phyloP scores from a whole-genome alignment of 495 filamentous ascomycete species.

The Aspergillus diversus region DNA sequence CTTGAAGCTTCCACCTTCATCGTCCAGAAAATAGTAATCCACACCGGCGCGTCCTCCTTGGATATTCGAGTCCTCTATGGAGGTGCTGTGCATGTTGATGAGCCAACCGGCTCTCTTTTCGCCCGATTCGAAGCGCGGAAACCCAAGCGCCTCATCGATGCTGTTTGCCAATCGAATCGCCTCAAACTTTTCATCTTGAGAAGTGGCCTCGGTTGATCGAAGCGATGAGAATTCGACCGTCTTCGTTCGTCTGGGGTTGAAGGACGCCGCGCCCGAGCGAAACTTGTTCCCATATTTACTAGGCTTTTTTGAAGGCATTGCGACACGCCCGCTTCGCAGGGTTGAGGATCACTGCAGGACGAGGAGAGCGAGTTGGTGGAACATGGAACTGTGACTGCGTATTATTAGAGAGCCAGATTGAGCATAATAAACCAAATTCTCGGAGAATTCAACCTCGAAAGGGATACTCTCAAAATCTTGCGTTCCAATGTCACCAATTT shows the following conservation, averaged over 20 bases:
- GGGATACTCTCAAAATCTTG: conserved; percentile 5
- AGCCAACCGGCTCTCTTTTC: conserved; percentile 89
- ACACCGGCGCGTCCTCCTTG: conserved; percentile 84
- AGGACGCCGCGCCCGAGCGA: conserved; percentile 52
- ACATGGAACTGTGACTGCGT: conserved; percentile 31
- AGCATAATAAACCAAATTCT: conserved; percentile 11
- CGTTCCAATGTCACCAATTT: conserved; percentile 32
- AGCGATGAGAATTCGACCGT: conserved; percentile 79
- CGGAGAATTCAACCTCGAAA: background rate
- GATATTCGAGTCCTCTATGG: conserved; percentile 80
- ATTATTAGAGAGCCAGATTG: conserved; percentile 3
- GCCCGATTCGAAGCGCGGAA: conserved; percentile 88
- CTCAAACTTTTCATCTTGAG: conserved; percentile 84
- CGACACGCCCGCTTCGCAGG: conserved; percentile 36
- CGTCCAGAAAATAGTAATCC: conserved; percentile 96
- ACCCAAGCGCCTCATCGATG: conserved; percentile 95
- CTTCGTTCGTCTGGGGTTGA: conserved; percentile 60
- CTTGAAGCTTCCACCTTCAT: conserved; percentile 92
- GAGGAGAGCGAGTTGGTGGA: conserved; percentile 16
- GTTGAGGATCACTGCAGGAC: conserved; percentile 27
- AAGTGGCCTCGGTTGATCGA: conserved; percentile 79
- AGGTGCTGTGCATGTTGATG: conserved; percentile 90
- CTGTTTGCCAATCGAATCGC: conserved; percentile 78
- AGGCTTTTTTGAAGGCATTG: conserved; percentile 62
- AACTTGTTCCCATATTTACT: conserved; percentile 60